Percentiles rank a stretch among this genome's conserved stretches.
Conservation (phyloP, 352 stramenopile genomes). For the Phytopythium ostracodes region DNA sequence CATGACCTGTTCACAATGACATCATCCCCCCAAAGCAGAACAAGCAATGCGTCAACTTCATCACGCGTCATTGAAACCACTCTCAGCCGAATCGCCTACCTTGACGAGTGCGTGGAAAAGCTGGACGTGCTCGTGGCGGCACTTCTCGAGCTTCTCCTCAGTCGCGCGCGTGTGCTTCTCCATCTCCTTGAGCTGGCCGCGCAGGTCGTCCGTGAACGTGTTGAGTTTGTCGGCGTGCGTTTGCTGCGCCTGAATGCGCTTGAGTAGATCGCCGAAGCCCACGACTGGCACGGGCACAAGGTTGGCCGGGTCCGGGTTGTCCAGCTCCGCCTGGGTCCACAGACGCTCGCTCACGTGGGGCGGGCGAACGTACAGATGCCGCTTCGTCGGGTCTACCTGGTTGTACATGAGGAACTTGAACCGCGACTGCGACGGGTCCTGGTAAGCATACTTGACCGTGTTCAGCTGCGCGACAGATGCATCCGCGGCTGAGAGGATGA, state of each 20-base stretch:
- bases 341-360: constrained; percentile 78
- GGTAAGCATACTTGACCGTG: constrained; percentile 78
- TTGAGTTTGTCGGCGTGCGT: constrained; percentile 79
- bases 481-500: constrained; percentile 63
- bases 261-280: constrained; percentile 76
- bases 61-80: background rate
- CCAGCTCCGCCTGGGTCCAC: constrained; percentile 82
- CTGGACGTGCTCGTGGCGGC: constrained; percentile 77
- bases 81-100: constrained; percentile 13
- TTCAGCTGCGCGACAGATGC: constrained; percentile 78
- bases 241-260: constrained; percentile 82
- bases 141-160: constrained; percentile 84
- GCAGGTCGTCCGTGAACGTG: constrained; percentile 73
- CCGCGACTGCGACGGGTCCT: constrained; percentile 77
- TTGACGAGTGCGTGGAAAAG: constrained; percentile 83
- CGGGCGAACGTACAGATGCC: constrained; percentile 76
- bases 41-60: background rate
- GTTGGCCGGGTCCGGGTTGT: constrained; percentile 84
- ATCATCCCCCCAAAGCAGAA: background rate
- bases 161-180: constrained; percentile 73
- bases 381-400: constrained; percentile 76
- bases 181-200: constrained; percentile 74
- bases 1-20: constrained; percentile 73
- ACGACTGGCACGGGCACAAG: constrained; percentile 71
- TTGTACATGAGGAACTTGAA: constrained; percentile 92